Evolutionary conservation across 148 eudicot genomes (phyloP).

Genomic region (Rhododendron mucronatum): DNA sequence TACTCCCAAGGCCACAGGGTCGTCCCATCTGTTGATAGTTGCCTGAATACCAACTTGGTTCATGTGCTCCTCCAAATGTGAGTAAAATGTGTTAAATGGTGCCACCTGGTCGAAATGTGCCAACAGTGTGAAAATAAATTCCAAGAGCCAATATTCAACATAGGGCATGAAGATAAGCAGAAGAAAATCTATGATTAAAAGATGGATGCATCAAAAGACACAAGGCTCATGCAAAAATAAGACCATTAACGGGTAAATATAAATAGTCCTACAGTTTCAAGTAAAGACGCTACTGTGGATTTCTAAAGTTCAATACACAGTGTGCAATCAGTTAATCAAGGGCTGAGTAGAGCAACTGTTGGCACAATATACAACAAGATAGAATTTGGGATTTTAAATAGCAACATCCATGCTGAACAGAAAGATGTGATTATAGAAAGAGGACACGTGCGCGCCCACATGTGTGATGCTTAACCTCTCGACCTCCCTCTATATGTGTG

Average conservation of each 20-base stretch:
- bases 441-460: not conserved
- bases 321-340: not conserved
- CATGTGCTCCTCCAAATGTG: constrained; percentile 94
- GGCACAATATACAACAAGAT: not conserved
- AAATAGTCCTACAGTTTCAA: not conserved
- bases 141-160: not conserved
- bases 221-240: not conserved
- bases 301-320: not conserved
- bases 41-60: constrained; percentile 77
- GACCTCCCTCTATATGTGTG: not conserved
- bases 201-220: not conserved
- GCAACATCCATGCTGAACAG: not conserved
- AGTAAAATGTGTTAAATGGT: constrained; percentile 85
- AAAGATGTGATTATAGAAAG: not conserved
- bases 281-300: not conserved
- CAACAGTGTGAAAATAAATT: not conserved
- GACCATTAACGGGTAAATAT: not conserved
- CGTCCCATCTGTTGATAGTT: constrained; percentile 81
- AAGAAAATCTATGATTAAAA: not conserved
- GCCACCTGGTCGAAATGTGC: constrained; percentile 56
- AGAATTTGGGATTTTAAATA: not conserved
- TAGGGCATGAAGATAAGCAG: not conserved
- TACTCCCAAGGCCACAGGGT: constrained; percentile 75
- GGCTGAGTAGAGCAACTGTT: not conserved
- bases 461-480: not conserved